Percentiles rank a stretch among this genome's conserved stretches.
These are phyloP conservation scores for Pascua guehoae DNA, from an alignment of 1,284 basidiomycete genomes.

Conservation along the genomic window DNA sequence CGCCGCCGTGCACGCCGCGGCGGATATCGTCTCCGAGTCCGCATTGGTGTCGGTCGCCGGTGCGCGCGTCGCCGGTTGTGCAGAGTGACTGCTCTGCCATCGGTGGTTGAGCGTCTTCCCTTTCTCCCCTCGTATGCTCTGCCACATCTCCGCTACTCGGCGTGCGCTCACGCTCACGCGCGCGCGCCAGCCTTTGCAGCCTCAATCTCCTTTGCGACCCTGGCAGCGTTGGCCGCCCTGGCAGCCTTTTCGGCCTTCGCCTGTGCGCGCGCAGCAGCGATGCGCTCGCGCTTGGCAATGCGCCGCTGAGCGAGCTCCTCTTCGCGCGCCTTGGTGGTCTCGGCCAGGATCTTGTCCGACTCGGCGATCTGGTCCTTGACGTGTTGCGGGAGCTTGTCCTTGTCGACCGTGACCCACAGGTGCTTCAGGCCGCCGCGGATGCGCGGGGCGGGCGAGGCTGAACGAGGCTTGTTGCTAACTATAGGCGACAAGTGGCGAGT, in stretches of 20 bases:
- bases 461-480: not conserved
- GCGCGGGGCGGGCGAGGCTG: constrained; percentile 7
- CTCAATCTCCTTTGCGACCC: too few species aligned
- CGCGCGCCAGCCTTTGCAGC: too few species aligned
- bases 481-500: too few species aligned
- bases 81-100: too few species aligned
- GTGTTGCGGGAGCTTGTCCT: not conserved
- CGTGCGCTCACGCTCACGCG: too few species aligned
- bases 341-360: not conserved
- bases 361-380: not conserved
- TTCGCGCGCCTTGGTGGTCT: not conserved
- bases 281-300: not conserved
- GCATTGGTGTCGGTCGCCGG: too few species aligned
- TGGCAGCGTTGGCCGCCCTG: too few species aligned
- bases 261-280: not conserved
- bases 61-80: too few species aligned
- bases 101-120: not conserved
- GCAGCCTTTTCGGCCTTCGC: not conserved
- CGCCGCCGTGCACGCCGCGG: too few species aligned
- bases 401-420: constrained; percentile 20
- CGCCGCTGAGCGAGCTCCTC: not conserved
- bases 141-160: too few species aligned
- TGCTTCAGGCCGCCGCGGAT: constrained; percentile 20
- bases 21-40: too few species aligned
- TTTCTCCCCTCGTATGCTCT: not conserved